phyloP scores from a whole-genome alignment of 345 rosid species.

The Psidium friedrichsthalianum region DNA sequence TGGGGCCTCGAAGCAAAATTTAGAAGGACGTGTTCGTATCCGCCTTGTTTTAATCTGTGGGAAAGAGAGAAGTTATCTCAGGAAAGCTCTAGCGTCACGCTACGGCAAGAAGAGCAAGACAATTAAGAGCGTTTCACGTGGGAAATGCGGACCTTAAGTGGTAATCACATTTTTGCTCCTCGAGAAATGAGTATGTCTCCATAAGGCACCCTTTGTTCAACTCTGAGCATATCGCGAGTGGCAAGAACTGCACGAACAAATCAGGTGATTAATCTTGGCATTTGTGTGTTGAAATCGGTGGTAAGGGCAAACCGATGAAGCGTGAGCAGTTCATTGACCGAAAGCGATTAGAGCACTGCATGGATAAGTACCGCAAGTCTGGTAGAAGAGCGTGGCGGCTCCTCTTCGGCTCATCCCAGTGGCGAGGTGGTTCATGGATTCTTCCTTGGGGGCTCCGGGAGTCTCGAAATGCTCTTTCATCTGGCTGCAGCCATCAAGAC shows the following conservation, averaged over 20 bases:
- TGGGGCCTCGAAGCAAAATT: background rate
- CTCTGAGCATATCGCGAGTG: conserved; percentile 40
- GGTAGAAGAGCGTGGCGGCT: conserved; percentile 81
- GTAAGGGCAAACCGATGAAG: background rate
- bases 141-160: background rate
- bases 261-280: background rate
- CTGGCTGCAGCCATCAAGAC: conserved; percentile 30
- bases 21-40: background rate
- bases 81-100: background rate
- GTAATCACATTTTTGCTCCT: conserved; percentile 45
- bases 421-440: conserved; percentile 58
- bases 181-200: conserved; percentile 65
- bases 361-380: conserved; percentile 51
- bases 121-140: background rate
- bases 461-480: conserved; percentile 72
- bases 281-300: background rate
- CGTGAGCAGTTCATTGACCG: background rate
- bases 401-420: conserved; percentile 57
- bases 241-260: conserved; percentile 48
- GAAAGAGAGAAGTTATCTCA: background rate
- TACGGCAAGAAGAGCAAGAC: background rate
- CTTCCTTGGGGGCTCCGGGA: conserved; percentile 58
- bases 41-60: background rate
- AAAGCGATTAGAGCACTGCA: background rate
- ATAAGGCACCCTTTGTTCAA: conserved; percentile 48